Evolutionary conservation across 2,329 filamentous ascomycete species (phyloP), one percentile per base, ranked within the genome.

Genomic region (Rhinocladiella mackenziei): DNA sequence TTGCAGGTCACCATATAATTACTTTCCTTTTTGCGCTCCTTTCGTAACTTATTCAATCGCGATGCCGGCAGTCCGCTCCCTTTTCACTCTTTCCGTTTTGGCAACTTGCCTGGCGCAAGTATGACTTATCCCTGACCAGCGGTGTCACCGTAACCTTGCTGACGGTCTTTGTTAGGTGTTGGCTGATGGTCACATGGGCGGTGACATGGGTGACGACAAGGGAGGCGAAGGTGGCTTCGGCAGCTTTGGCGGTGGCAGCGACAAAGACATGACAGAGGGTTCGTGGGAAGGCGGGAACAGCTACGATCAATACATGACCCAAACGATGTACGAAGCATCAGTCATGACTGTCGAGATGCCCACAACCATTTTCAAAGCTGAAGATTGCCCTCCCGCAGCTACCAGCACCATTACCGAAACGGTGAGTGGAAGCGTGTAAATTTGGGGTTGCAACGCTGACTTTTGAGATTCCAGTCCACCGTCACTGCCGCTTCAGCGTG

Each of bases 31-130:
- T 36, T 31, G 33, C 31, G 36, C 43, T 30, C 37, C 43, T 50
- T 37, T 43, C 23, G 11, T 28, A 4, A 3, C 8, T 20, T 22
- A 42, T 35, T 37, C 39, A 39, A 43, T 42, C 43, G 46, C 37
- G 42, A 54, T 54, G 51, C 45, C 51, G 51, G 51, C 48, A 37
- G 14, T 54, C 35, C 48, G 51, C 40, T 53, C 49, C 36, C 48
- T 54, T 50, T 53, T 39, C 20, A 43, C 45, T 39, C 42, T 46
- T 45, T 39, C 48, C 15, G 15, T 47, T 37, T 36, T 56, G 43
- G 48, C 54, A 38, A 42, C 54, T 50, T 56, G 54, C 54, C 54
- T 56, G 54, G 54, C 52, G 54, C 54, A 53, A 50, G 54, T 55
- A 45, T 33, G 50, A 35, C 26, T 13, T 28, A 13, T 6, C 5